phyloP scores from a whole-genome alignment of 768 basidiomycete species.

The Mycena rosella region DNA sequence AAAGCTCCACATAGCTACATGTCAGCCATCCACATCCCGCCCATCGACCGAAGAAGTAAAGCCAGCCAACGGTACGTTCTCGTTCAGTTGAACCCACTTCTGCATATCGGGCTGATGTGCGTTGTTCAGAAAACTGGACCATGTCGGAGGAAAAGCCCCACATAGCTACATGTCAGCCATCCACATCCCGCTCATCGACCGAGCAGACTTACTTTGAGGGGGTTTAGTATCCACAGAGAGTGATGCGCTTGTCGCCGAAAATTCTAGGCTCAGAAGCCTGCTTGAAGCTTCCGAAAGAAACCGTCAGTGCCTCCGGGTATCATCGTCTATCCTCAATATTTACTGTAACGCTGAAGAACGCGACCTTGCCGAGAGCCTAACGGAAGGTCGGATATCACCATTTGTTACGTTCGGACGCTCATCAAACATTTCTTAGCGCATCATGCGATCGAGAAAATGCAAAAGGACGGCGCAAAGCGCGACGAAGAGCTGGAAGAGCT shows the following conservation, averaged over 20 bases:
- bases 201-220: not conserved
- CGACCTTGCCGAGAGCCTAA: not conserved
- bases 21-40: too few species aligned
- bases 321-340: too few species aligned
- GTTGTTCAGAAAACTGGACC: too few species aligned
- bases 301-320: not conserved
- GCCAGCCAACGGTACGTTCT: too few species aligned
- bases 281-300: not conserved
- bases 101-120: too few species aligned
- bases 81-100: too few species aligned
- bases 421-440: not conserved
- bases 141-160: too few species aligned
- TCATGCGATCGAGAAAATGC: not conserved
- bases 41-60: too few species aligned
- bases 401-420: not conserved
- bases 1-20: too few species aligned
- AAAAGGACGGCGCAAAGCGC: not conserved
- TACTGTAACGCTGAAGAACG: not conserved
- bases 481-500: slow-evolving; percentile 2
- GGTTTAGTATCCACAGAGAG: not conserved
- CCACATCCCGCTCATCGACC: too few species aligned
- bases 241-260: not conserved
- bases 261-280: not conserved
- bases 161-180: too few species aligned
- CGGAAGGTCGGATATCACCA: not conserved